Base-by-base conservation (phyloP, 768 basidiomycete genomes). In the Termitomyces sp. region DNA sequence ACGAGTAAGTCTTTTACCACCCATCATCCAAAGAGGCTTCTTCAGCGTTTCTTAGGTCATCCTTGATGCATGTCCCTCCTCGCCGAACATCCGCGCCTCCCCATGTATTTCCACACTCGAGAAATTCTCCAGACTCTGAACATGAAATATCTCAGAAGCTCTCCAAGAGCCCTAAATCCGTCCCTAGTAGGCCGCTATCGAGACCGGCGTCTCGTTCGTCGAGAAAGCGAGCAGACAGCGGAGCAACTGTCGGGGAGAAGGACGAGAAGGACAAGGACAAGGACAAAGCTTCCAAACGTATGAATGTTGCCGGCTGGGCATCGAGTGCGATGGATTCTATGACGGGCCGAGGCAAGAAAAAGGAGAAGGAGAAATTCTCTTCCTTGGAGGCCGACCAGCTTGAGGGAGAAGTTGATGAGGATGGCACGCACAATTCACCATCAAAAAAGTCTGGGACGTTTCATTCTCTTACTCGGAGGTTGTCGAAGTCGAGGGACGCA, bases 171-270 rank as follows among this genome's bases (percentile, higher is more conserved):
- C 71, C 73, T 19, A 79, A 75, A 41, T 79, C 82, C 21, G 66
- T 72, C 11, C 73, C 73, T 21, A 76, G 72, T 65, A 73, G 66
- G 54, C 68, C 75, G 9, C 65, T 72, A 1, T 87, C 86, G 2
- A 81, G 87, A 9, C 74, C 85, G 1, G 57, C 75, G 1, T 88
- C 85, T 4, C 75, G 81, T n/a, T 67, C 81, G n/a, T 84, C 85
- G 2, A 77, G 87, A 41, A 86, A 83, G 64, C 82, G 89, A 5
- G 73, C 85, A 1, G 83, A 85, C 60, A 89, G 87, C 61, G 74
- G 65, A 1, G 75, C 72, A 14, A 77, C 80, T 10, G 63, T 71
- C 2, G 68, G 60, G 57, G 76, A 68, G 40, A 61, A 61, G 32
- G 64, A 68, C 10, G 74, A 73, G 21, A 75, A 75, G 48, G 72